phyloP scores from a whole-genome alignment of 108 stramenopile species.

The Cyclostephanos invisitatus region DNA sequence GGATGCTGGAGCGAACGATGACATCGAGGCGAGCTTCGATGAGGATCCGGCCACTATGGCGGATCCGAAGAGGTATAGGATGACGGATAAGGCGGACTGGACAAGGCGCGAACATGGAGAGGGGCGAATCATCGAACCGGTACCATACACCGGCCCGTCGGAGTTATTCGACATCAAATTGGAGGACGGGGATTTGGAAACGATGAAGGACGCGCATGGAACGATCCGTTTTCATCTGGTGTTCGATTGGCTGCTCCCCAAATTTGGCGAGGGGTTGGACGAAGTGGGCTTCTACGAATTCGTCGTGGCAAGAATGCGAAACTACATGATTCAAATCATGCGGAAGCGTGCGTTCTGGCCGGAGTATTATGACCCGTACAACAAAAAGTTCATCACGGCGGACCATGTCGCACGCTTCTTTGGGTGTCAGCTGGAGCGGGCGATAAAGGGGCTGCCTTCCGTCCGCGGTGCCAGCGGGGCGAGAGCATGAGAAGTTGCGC shows the following conservation, averaged over 20 bases:
- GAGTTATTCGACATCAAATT: no score
- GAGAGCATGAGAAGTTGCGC: not conserved
- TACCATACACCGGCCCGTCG: no score
- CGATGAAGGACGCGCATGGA: slow-evolving; percentile 9
- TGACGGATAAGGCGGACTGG: no score
- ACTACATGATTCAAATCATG: slow-evolving; percentile 22
- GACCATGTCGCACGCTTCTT: slow-evolving; percentile 12
- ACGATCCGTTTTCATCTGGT: slow-evolving; percentile 7
- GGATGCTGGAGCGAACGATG: no score
- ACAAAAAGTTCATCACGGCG: not conserved
- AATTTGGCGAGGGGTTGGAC: not conserved
- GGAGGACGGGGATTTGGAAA: not conserved
- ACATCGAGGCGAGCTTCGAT: no score
- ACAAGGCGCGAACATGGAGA: no score
- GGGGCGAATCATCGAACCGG: no score
- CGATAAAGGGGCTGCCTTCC: slow-evolving; percentile 1
- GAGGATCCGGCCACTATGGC: no score
- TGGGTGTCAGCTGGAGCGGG: no score
- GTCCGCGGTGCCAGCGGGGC: slow-evolving; percentile 1
- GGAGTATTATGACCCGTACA: not conserved
- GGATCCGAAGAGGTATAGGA: no score
- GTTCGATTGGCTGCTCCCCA: slow-evolving; percentile 8
- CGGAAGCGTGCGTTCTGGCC: slow-evolving; percentile 6
- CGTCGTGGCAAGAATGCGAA: slow-evolving; percentile 6
- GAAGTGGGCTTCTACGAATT: slow-evolving; percentile 5